Base-by-base conservation (phyloP, 345 rosid genomes). In the Sapria himalayana region DNA sequence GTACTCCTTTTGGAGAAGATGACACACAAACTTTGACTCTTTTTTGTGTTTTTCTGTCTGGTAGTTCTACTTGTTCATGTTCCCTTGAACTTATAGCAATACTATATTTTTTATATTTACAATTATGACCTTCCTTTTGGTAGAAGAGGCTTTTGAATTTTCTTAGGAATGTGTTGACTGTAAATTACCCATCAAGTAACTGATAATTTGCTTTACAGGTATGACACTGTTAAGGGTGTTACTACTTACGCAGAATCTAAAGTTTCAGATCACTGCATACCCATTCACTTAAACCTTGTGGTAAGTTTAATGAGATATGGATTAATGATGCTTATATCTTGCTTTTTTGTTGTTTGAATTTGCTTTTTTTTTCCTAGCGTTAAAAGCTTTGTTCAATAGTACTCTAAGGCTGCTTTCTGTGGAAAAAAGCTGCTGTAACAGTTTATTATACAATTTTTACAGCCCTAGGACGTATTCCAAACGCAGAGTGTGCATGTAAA, bases 231-330 rank as follows among this genome's bases (percentile, higher is more conserved):
- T 39, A 76, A 70, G 54, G 74, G 65, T 60, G 65, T 70, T 15
- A 42, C 31, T 4, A 66, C 58, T 27, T 70, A 59, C 19, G 49
- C 46, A 13, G 65, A 65, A 4, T 62, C 82, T 15, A 41, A 50
- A 22, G 44, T 72, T 25, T 80, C 82, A 1, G 45, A 57, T 46
- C 78, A 68, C 18, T 89, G 98, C 59, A 56, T 54, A 48, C 91
- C 93, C 32, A 64, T 82, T n/a, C 94, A 82, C 65, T 50, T 89
- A 40, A 89, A 78, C 55, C 82, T 89, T n/a, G 91, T 89, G 93
- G 98, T 89, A 74, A 66, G 50, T 33, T 35, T 22, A 1, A 37
- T 34, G 0, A 9, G 8, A 15, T 29, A 17, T 35, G 15, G 13
- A 22, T 32, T 29, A 18, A 10, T 10, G n/a, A 27, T 48, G 27